phyloP scores from a whole-genome alignment of 306 rosid genomes.

The Vicia faba region DNA sequence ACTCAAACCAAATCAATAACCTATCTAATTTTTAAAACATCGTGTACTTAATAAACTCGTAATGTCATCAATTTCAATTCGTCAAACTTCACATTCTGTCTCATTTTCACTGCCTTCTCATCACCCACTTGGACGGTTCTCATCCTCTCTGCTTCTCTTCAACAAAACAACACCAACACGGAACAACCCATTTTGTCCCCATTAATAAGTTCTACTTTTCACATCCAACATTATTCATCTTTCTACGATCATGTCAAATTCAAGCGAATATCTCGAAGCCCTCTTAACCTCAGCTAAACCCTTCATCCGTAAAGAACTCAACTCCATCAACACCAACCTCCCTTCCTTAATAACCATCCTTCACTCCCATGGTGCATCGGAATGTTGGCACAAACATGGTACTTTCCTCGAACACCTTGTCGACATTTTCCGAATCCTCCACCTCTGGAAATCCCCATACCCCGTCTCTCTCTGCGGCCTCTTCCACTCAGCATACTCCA shows the following conservation, averaged over 20 bases:
- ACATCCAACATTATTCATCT: neutral
- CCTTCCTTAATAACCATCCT: constrained; percentile 58
- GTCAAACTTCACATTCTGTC: neutral
- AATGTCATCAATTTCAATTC: no score
- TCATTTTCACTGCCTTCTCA: neutral
- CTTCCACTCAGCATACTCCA: constrained; percentile 92
- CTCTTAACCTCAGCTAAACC: constrained; percentile 69
- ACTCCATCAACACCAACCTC: constrained; percentile 47
- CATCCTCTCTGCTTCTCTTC: neutral
- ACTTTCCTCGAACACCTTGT: constrained; percentile 78
- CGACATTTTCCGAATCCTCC: constrained; percentile 69
- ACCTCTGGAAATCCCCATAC: constrained; percentile 64
- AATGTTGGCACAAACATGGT: constrained; percentile 98
- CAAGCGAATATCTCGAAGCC: constrained; percentile 30
- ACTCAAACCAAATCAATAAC: no score
- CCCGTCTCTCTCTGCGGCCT: constrained; percentile 78
- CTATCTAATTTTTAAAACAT: no score
- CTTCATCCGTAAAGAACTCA: constrained; percentile 77
- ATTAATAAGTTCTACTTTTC: neutral
- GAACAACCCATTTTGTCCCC: neutral
- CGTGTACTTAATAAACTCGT: no score
- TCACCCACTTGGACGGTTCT: neutral
- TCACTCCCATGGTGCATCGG: constrained; percentile 80
- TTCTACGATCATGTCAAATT: neutral
- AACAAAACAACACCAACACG: neutral